Evolutionary conservation across 768 basidiomycete genomes (phyloP).

Genomic region (Auriscalpium microsporum): DNA sequence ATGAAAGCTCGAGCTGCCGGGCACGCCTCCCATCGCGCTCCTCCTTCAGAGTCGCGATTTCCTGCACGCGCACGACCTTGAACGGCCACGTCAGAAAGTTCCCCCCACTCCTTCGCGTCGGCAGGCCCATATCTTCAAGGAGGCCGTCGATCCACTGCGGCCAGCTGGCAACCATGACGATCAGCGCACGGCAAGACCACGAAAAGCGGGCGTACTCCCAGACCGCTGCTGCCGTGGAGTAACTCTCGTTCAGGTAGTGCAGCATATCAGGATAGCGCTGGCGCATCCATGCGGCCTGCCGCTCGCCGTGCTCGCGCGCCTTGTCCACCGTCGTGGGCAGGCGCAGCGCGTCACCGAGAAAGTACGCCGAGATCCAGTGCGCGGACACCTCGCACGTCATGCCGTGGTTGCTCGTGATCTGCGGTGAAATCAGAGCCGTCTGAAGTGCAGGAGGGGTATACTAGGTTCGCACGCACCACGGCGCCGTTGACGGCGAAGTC

Average conservation of each 20-base stretch:
- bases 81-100: constrained; percentile 61
- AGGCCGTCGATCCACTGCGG: constrained; percentile 49
- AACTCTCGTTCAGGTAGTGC: constrained; percentile 45
- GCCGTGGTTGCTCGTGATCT: constrained; percentile 51
- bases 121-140: constrained; percentile 49
- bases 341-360: constrained; percentile 41
- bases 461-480: constrained; percentile 29
- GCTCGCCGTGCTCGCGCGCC: constrained; percentile 35
- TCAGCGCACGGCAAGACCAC: neutral
- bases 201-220: constrained; percentile 31
- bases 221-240: constrained; percentile 39
- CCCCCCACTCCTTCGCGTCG: constrained; percentile 43
- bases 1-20: neutral
- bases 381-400: constrained; percentile 45
- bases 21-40: constrained; percentile 21
- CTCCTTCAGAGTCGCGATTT: constrained; percentile 36
- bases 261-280: constrained; percentile 44
- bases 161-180: constrained; percentile 35
- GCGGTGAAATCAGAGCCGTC: neutral
- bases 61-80: constrained; percentile 38
- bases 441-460: neutral
- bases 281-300: constrained; percentile 42
- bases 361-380: constrained; percentile 60
- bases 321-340: constrained; percentile 37
- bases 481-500: constrained; percentile 61